Conservation (phyloP, 352 stramenopile genomes). For the Phytophthora cactorum region DNA sequence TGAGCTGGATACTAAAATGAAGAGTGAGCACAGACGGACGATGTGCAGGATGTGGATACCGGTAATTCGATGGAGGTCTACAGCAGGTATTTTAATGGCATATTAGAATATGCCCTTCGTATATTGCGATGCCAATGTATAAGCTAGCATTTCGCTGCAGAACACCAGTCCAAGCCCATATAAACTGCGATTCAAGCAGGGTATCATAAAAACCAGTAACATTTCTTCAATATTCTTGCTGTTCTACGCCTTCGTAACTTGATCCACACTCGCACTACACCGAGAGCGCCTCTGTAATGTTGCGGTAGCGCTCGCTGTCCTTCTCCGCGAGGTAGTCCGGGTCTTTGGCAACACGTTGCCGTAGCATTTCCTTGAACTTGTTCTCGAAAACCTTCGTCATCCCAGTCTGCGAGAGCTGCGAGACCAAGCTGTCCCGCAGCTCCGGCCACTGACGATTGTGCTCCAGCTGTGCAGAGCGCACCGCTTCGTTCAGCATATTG, state of each 20-base stretch:
- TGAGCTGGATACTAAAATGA: neutral
- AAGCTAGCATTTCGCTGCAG: too few species aligned
- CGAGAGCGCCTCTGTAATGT: slow-evolving; percentile 59
- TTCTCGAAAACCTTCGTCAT: slow-evolving; percentile 57
- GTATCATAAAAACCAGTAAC: neutral
- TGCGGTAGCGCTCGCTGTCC: slow-evolving; percentile 53
- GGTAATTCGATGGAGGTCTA: too few species aligned
- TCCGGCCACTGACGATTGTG: slow-evolving; percentile 60
- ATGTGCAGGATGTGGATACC: neutral
- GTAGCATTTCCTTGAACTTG: slow-evolving; percentile 70
- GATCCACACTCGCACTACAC: neutral
- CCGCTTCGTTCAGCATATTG: slow-evolving; percentile 67
- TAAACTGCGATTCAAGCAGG: too few species aligned
- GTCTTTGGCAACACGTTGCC: slow-evolving; percentile 56
- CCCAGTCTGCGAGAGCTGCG: slow-evolving; percentile 53
- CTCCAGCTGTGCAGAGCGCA: slow-evolving; percentile 65
- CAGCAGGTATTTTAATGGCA: too few species aligned
- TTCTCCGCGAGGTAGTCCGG: slow-evolving; percentile 58
- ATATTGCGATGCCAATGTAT: too few species aligned
- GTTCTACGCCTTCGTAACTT: neutral
- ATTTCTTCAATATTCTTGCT: neutral
- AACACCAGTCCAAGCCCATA: too few species aligned
- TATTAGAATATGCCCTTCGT: too few species aligned
- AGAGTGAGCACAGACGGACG: neutral
- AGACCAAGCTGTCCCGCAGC: slow-evolving; percentile 59